phyloP scores from a whole-genome alignment of 495 filamentous ascomycete species.

The Poronia punctata region DNA sequence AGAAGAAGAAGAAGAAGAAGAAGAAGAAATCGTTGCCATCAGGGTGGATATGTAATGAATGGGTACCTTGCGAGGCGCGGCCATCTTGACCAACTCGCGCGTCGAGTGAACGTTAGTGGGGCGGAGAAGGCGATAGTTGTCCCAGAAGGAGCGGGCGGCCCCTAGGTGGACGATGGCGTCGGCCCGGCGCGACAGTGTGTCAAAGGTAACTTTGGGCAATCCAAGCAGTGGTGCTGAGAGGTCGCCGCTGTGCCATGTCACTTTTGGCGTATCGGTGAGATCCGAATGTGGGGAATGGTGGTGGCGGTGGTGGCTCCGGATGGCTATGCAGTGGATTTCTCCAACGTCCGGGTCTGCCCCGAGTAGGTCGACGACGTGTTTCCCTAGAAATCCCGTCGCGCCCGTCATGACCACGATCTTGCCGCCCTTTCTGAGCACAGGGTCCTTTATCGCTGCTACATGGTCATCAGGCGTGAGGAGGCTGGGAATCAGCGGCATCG shows the following conservation, averaged over 20 bases:
- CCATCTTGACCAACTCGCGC: conserved; percentile 32
- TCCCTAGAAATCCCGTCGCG: conserved; percentile 24
- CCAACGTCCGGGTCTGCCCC: conserved; percentile 1
- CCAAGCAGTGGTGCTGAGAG: conserved; percentile 35
- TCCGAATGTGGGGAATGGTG: background rate
- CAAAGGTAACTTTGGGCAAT: conserved; percentile 20
- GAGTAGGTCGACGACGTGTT: conserved; percentile 14
- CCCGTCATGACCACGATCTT: conserved; percentile 25
- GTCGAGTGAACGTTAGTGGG: conserved; percentile 39
- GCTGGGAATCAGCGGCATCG: background rate
- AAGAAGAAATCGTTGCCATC: background rate
- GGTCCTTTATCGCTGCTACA: background rate
- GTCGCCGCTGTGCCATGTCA: conserved; percentile 31
- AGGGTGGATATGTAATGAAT: conserved; percentile 46
- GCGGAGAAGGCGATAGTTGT: conserved; percentile 39
- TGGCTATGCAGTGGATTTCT: conserved; percentile 19
- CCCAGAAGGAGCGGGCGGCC: conserved; percentile 43
- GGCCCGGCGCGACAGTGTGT: conserved; percentile 20
- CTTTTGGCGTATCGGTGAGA: conserved; percentile 27
- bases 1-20: no score
- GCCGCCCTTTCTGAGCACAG: background rate
- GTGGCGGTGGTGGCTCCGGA: conserved; percentile 16
- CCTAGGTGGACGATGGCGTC: conserved; percentile 49
- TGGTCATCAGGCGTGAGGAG: conserved; percentile 2
- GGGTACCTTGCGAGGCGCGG: conserved; percentile 25